Evolutionary conservation across 2,329 filamentous ascomycete species (phyloP), one percentile per base, ranked within the genome.

Genomic region (Clarireedia hainanense): DNA sequence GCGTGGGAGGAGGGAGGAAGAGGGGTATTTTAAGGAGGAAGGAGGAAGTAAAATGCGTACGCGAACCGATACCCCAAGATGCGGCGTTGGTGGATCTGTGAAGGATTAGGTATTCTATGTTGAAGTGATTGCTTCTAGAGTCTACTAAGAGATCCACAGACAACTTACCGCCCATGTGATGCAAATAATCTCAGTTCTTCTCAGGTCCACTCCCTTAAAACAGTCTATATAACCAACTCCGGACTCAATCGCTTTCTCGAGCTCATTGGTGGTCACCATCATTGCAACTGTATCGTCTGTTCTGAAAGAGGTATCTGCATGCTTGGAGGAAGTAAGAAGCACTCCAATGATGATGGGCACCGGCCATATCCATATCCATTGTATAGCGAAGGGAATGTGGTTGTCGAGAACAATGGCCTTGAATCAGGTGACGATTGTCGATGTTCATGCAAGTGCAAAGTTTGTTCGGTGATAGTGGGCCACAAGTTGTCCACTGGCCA

Each of bases 251-350:
- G 2, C 70, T 55, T 75, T 71, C 63, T 84, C 81, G 1, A 80
- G 67, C 55, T 76, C 72, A 60, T 84, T 77, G 0, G 80, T 84
- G 61, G 81, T 75, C 14, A 74, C 67, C 61, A 84, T 82, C 61
- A 78, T 74, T 2, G 76, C 71, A 7, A 84, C 57, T 2, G 55
- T 60, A 9, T 58, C 54, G 15, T 66, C 62, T 9, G 56, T 55
- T 42, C 60, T 60, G 56, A 65, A 66, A 30, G 54, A 53, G 15
- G 15, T 17, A 26, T 47, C 36, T 36, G 58, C 51, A 30, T 62
- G 55, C 15, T 47, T 54, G 27, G 74, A 37, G 69, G 75, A 60
- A 4, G 63, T 63, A 24, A 78, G 64, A 6, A 67, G 64, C 23
- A 75, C 72, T 3, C 70, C 74, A 52, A 77, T 63, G 34, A 74